Conservation (phyloP, 2,329 filamentous ascomycete genomes). For the Aspergillus awamori region DNA sequence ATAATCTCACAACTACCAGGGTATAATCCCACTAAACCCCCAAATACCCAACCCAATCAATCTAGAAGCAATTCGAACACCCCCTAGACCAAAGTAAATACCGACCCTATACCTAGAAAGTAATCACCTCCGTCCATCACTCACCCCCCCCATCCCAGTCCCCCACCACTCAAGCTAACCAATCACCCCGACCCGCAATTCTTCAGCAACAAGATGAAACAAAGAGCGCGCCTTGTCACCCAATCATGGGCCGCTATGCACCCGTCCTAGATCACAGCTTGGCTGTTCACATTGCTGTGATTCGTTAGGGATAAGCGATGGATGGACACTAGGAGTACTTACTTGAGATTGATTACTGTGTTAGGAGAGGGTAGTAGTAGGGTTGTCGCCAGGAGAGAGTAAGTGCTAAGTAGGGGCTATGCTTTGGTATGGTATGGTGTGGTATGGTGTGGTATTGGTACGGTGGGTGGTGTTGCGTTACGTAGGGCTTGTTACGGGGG, state of each 20-base stretch:
- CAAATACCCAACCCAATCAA: not conserved
- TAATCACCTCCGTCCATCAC: not conserved
- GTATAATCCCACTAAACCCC: not conserved
- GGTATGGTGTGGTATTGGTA: too few species aligned
- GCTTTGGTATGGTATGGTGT: too few species aligned
- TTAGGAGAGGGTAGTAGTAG: too few species aligned
- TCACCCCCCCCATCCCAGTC: not conserved
- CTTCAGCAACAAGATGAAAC: conserved; percentile 17
- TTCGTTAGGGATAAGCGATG: too few species aligned
- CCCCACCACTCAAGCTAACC: not conserved
- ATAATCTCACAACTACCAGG: not conserved
- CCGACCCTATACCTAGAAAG: too few species aligned
- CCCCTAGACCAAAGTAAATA: not conserved
- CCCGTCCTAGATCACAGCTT: conserved; percentile 7
- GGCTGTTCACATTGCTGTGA: not conserved
- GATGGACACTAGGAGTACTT: too few species aligned
- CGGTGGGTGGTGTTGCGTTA: too few species aligned
- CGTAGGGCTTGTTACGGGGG: too few species aligned
- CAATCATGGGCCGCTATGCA: conserved; percentile 12
- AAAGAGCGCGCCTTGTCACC: conserved; percentile 19
- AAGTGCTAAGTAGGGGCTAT: too few species aligned
- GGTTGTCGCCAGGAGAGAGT: too few species aligned
- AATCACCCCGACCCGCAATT: conserved; percentile 7
- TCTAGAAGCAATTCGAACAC: not conserved
- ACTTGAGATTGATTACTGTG: too few species aligned